phyloP scores from a whole-genome alignment of 202 grass and related monocot species.

The Hordeum pubiflorum region DNA sequence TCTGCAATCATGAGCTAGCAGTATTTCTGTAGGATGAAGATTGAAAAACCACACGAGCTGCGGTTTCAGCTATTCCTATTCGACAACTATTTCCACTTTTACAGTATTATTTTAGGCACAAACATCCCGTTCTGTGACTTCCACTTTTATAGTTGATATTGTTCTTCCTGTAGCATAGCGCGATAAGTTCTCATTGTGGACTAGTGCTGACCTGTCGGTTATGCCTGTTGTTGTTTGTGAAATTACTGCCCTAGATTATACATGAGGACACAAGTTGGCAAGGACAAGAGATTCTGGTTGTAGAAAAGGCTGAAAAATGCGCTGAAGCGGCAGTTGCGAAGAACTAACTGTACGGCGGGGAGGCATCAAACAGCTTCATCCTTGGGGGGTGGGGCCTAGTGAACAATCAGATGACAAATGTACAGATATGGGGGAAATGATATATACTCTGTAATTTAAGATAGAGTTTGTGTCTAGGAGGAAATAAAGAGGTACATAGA shows the following conservation, averaged over 20 bases:
- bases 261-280: slow-evolving; percentile 11
- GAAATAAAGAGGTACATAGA: slow-evolving; percentile 57
- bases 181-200: neutral
- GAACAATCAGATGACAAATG: slow-evolving; percentile 49
- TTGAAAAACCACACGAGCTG: neutral
- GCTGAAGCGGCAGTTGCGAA: slow-evolving; percentile 19
- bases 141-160: neutral
- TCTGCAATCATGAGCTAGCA: slow-evolving; percentile 17
- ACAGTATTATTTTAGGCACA: neutral
- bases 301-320: slow-evolving; percentile 17
- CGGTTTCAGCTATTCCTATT: neutral
- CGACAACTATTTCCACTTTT: neutral
- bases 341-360: slow-evolving; percentile 32
- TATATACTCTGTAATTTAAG: slow-evolving; percentile 54
- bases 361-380: slow-evolving; percentile 30
- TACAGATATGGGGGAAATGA: slow-evolving; percentile 42
- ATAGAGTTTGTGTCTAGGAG: slow-evolving; percentile 41
- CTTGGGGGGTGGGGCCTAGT: slow-evolving; percentile 4
- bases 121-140: neutral
- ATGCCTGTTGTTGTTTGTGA: neutral
- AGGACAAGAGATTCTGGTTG: slow-evolving; percentile 15
- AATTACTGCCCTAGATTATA: slow-evolving; percentile 25
- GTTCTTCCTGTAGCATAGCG: neutral
- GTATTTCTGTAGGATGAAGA: neutral
- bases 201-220: slow-evolving; percentile 2